phyloP scores from a whole-genome alignment of 352 stramenopile genomes.

The Elongisporangium anandrum region DNA sequence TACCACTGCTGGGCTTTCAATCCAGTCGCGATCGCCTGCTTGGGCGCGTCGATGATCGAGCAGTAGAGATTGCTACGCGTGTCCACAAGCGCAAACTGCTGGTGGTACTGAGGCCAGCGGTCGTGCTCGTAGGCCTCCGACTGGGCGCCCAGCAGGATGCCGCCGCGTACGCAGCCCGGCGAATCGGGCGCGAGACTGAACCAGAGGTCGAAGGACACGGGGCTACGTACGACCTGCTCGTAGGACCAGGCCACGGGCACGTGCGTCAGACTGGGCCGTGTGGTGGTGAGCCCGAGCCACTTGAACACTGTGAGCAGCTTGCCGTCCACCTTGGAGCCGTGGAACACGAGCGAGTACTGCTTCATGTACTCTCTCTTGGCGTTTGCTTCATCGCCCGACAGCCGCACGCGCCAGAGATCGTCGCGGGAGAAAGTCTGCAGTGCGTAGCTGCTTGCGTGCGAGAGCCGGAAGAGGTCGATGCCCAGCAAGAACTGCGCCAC shows the following conservation, averaged over 20 bases:
- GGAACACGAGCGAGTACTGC: slow-evolving; percentile 12
- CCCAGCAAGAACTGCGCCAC: slow-evolving; percentile 15
- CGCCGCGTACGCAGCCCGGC: neutral
- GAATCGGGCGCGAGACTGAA: neutral
- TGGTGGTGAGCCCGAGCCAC: neutral
- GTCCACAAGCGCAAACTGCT: slow-evolving; percentile 12
- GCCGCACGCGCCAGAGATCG: slow-evolving; percentile 10
- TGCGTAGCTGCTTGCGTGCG: slow-evolving; percentile 14
- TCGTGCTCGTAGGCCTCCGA: neutral
- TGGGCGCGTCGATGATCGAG: neutral
- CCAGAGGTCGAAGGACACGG: neutral
- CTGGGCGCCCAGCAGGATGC: neutral
- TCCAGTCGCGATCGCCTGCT: slow-evolving; percentile 1
- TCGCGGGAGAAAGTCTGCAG: slow-evolving; percentile 7
- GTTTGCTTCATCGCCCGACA: slow-evolving; percentile 2
- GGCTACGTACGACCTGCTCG: neutral
- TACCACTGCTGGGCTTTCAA: slow-evolving; percentile 13
- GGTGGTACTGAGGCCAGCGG: slow-evolving; percentile 10
- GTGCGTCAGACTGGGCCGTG: neutral
- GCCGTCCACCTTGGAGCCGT: slow-evolving; percentile 4
- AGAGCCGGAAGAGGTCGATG: slow-evolving; percentile 23
- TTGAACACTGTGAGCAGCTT: neutral
- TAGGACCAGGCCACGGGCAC: neutral
- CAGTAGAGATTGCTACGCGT: slow-evolving; percentile 8
- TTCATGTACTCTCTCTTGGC: slow-evolving; percentile 9